Evolutionary conservation across 1,284 basidiomycete species (phyloP).

Genomic region (Cutaneotrichosporon mucoides): DNA sequence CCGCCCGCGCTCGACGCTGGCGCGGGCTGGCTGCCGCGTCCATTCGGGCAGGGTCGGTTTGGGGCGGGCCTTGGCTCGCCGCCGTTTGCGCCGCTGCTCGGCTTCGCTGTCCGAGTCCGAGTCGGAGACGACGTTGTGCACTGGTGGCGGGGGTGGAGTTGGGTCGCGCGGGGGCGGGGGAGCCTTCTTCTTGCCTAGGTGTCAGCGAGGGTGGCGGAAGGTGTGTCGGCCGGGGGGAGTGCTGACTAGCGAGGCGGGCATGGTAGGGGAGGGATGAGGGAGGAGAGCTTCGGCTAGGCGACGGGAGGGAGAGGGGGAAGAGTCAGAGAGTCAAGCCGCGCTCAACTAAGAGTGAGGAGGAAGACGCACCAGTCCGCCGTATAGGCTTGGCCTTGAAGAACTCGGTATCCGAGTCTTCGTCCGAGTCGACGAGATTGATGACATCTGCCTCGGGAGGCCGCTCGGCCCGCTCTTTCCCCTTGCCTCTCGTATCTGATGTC

Average conservation of each 20-base stretch:
- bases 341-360: neutral
- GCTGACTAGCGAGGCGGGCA: too few species aligned
- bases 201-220: neutral
- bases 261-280: too few species aligned
- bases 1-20: neutral
- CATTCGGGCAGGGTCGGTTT: constrained; percentile 10
- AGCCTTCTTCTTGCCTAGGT: neutral
- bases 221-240: too few species aligned
- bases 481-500: constrained; percentile 9
- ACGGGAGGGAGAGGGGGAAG: too few species aligned
- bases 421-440: neutral
- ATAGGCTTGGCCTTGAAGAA: constrained; percentile 28
- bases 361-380: neutral
- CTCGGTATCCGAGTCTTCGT: constrained; percentile 28
- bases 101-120: constrained; percentile 1
- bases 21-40: constrained; percentile 2
- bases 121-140: neutral
- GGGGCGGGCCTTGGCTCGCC: neutral
- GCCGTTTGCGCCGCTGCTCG: neutral
- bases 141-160: neutral
- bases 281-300: too few species aligned
- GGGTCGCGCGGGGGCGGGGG: neutral
- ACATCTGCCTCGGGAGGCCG: neutral
- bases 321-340: too few species aligned
- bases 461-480: constrained; percentile 16